A percentile compares a stretch with the other conserved stretches of the same genome.
phyloP scores from a whole-genome alignment of 2,329 filamentous ascomycete genomes.

The Phaeosphaeria sp. region DNA sequence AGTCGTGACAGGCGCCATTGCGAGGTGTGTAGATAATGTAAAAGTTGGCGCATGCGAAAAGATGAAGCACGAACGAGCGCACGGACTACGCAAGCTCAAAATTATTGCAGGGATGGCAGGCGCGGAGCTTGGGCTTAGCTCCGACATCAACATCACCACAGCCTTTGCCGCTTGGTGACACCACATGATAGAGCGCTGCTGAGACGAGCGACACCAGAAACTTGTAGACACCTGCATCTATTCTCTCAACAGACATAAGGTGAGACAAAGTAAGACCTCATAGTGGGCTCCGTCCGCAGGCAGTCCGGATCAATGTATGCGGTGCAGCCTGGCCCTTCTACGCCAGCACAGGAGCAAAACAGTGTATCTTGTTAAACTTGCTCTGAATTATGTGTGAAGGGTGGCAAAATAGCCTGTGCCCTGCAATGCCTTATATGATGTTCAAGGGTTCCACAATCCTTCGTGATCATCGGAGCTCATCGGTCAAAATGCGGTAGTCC shows the following conservation, averaged over 20 bases:
- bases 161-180: conserved; percentile 6
- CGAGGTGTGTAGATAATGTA: conserved; percentile 16
- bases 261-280: too few relatives aligned
- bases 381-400: not conserved
- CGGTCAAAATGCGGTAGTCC: not conserved
- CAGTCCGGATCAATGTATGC: not conserved
- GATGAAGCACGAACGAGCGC: not conserved
- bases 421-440: not conserved
- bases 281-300: not conserved
- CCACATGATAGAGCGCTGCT: not conserved
- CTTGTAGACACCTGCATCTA: too few relatives aligned
- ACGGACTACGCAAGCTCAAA: conserved; percentile 15
- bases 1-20: conserved; percentile 40
- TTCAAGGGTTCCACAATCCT: not conserved
- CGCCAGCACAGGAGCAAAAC: not conserved
- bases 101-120: conserved; percentile 39
- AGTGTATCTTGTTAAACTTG: not conserved
- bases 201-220: not conserved
- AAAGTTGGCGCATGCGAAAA: conserved; percentile 3
- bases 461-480: not conserved
- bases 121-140: not conserved
- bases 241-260: too few relatives aligned
- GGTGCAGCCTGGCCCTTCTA: not conserved
- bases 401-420: not conserved
- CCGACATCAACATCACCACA: conserved; percentile 16